Evolutionary conservation across 352 stramenopile genomes (phyloP).

Genomic region (Globisporangium radiosum): DNA sequence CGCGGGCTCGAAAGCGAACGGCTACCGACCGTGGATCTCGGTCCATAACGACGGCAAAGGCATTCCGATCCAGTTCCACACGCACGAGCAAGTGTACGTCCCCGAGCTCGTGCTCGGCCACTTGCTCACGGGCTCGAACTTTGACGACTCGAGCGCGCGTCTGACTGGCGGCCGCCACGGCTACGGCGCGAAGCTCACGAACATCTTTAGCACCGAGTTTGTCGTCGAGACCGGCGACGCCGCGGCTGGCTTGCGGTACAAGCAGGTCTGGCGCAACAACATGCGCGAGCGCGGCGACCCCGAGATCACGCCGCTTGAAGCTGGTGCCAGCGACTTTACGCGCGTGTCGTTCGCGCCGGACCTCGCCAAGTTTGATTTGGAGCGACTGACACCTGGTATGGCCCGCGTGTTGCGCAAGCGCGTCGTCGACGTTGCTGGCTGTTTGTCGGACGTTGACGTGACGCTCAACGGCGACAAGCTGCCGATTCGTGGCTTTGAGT

Average conservation of each 20-base stretch:
- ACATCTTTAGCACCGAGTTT: conserved; percentile 99
- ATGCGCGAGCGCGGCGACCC: conserved; percentile 91
- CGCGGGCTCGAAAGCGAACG: conserved; percentile 44
- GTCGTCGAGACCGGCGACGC: conserved; percentile 97
- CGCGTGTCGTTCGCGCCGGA: conserved; percentile 98
- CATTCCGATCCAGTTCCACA: conserved; percentile 97
- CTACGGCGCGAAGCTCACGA: conserved; percentile 97
- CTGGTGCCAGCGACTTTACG: conserved; percentile 91
- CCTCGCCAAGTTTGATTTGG: conserved; percentile 95
- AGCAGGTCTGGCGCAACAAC: conserved; percentile 95
- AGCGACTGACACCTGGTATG: conserved; percentile 91
- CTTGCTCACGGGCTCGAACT: conserved; percentile 98
- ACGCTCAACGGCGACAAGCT: conserved; percentile 89
- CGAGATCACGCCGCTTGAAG: conserved; percentile 69
- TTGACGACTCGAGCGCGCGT: conserved; percentile 96
- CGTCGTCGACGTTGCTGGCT: conserved; percentile 98
- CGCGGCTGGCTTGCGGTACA: conserved; percentile 65
- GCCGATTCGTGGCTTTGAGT: conserved; percentile 93
- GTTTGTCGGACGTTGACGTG: conserved; percentile 89
- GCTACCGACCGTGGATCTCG: conserved; percentile 86
- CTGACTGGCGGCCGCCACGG: conserved; percentile 95
- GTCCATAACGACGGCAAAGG: conserved; percentile 98
- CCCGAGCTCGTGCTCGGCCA: conserved; percentile 98
- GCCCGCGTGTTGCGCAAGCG: conserved; percentile 93
- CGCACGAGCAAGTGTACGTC: conserved; percentile 97